Percentiles rank a stretch among this genome's conserved stretches.
Conservation (phyloP, 352 stramenopile species). For the Globisporangium camurandrum region DNA sequence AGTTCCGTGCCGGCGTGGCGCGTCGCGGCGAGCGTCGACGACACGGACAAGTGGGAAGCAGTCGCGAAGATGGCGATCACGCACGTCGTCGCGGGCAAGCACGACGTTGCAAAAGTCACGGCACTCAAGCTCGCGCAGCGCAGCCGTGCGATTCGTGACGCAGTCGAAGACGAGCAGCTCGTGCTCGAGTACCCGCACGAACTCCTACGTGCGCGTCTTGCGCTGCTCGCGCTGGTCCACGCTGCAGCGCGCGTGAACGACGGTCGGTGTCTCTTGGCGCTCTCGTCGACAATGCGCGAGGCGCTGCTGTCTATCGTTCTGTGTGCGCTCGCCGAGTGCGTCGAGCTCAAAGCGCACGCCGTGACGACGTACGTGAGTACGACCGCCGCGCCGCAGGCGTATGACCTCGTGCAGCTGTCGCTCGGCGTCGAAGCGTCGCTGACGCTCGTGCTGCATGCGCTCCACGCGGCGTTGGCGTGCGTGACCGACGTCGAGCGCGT, state of each 20-base stretch:
- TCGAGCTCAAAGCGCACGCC: slow-evolving; percentile 43
- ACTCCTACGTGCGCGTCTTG: slow-evolving; percentile 28
- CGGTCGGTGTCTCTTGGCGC: slow-evolving; percentile 35
- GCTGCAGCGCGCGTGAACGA: slow-evolving; percentile 27
- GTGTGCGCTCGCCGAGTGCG: slow-evolving; percentile 38
- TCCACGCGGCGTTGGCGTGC: slow-evolving; percentile 32
- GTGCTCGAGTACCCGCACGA: slow-evolving; percentile 37
- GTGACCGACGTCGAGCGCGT: slow-evolving; percentile 37
- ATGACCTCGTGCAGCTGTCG: slow-evolving; percentile 45
- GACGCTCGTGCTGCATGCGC: slow-evolving; percentile 20
- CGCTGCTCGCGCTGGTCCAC: slow-evolving; percentile 38
- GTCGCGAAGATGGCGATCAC: slow-evolving; percentile 38
- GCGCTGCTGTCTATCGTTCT: slow-evolving; percentile 51
- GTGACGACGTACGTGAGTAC: slow-evolving; percentile 47
- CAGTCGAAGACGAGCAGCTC: slow-evolving; percentile 28
- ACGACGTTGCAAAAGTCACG: slow-evolving; percentile 39
- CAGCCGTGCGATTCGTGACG: slow-evolving; percentile 21
- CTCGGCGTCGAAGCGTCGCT: slow-evolving; percentile 43
- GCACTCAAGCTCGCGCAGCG: slow-evolving; percentile 48
- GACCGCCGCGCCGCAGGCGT: slow-evolving; percentile 28
- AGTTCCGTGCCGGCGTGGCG: slow-evolving; percentile 21
- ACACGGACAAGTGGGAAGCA: slow-evolving; percentile 50
- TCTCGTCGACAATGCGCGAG: slow-evolving; percentile 54
- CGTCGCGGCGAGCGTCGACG: slow-evolving; percentile 12
- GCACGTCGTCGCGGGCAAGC: slow-evolving; percentile 54